These are phyloP conservation scores for Begonia loranthoides DNA, from an alignment of 306 rosid genomes.

Conservation along the genomic window DNA sequence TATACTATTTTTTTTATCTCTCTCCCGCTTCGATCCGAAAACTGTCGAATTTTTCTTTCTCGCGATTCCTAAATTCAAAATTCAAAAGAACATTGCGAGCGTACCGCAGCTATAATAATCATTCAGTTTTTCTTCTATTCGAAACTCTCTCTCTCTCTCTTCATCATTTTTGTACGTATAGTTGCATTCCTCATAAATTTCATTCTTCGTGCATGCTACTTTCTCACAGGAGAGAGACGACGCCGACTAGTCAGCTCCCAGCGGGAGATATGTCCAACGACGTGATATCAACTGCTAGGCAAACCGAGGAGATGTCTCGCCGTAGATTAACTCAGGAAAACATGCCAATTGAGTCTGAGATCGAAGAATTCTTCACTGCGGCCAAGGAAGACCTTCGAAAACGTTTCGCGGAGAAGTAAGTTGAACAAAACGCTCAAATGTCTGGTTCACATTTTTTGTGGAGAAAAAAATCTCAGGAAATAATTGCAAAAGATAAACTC, in stretches of 20 bases:
- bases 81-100: conserved; percentile 11
- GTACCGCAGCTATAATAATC: conserved; percentile 7
- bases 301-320: conserved; percentile 26
- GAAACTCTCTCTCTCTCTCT: conserved; percentile 2
- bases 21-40: conserved; percentile 2
- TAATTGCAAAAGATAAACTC: background rate
- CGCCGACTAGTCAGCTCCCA: conserved; percentile 28
- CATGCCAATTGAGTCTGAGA: conserved; percentile 50
- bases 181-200: conserved; percentile 6
- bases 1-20: background rate
- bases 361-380: conserved; percentile 63
- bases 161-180: background rate
- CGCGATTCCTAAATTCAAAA: conserved; percentile 18
- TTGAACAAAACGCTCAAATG: background rate
- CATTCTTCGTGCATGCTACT: conserved; percentile 2
- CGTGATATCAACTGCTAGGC: conserved; percentile 17
- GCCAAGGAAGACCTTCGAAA: conserved; percentile 56
- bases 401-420: conserved; percentile 50
- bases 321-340: conserved; percentile 18
- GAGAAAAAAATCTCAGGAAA: background rate
- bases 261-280: conserved; percentile 25
- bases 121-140: background rate
- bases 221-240: conserved; percentile 52
- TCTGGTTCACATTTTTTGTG: background rate
- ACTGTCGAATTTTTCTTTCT: conserved; percentile 3